Evolutionary conservation across 2,329 filamentous ascomycete species (phyloP).

Genomic region (Penicillium sumatraense): DNA sequence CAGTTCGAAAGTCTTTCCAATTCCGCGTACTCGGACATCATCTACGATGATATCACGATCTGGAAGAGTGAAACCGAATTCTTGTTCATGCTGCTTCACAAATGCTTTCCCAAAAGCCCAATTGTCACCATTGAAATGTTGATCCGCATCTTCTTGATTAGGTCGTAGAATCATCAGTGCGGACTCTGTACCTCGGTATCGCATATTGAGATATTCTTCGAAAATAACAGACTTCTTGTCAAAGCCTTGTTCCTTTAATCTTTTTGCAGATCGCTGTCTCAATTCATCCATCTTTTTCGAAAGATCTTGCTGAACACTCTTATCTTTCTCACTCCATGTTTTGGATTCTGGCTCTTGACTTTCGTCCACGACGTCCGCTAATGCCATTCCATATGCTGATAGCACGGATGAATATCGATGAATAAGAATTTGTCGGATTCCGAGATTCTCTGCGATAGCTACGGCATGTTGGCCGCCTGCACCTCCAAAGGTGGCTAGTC

Average conservation of each 20-base stretch:
- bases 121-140: constrained; percentile 65
- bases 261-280: constrained; percentile 72
- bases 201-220: constrained; percentile 91
- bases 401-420: constrained; percentile 88
- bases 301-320: constrained; percentile 65
- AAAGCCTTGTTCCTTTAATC: constrained; percentile 79
- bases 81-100: constrained; percentile 83
- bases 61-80: constrained; percentile 87
- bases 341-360: constrained; percentile 71
- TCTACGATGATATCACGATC: constrained; percentile 89
- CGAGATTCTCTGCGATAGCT: constrained; percentile 82
- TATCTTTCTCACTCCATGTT: constrained; percentile 58
- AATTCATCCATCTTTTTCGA: constrained; percentile 77
- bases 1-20: constrained; percentile 84
- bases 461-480: constrained; percentile 90
- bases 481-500: constrained; percentile 84
- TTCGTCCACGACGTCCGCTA: constrained; percentile 78
- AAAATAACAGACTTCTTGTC: constrained; percentile 74
- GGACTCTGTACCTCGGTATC: constrained; percentile 28
- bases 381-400: constrained; percentile 88
- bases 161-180: constrained; percentile 42
- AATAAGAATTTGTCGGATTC: constrained; percentile 79
- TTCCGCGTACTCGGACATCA: constrained; percentile 84
- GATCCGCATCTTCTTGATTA: constrained; percentile 23
- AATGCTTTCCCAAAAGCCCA: constrained; percentile 89